Conservation (phyloP, 129 eudicot species). For the Mikania micrantha region DNA sequence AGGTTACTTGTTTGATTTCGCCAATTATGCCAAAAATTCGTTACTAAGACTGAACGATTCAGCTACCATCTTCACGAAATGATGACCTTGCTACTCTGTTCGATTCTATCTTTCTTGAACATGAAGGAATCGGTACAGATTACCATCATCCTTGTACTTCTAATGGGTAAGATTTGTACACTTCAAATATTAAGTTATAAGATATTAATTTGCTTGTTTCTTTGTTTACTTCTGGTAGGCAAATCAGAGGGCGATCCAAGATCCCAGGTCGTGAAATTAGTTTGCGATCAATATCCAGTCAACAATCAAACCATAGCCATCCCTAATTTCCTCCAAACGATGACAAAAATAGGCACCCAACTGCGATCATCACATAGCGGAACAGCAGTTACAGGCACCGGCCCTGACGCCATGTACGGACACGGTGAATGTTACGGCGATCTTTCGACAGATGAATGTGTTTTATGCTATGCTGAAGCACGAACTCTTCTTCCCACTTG, state of each 20-base stretch:
- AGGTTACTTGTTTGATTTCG: no score
- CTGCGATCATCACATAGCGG: conserved; percentile 44
- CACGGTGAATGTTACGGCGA: conserved; percentile 81
- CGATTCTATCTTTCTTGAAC: no score
- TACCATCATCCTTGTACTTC: no score
- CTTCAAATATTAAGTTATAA: no score
- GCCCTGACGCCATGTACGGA: conserved; percentile 37
- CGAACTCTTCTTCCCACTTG: conserved; percentile 64
- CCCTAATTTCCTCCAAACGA: conserved; percentile 46
- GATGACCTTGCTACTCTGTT: no score
- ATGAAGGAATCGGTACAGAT: no score
- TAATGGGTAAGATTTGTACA: no score
- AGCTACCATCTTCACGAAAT: no score
- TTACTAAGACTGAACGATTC: no score
- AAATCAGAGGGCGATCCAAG: conserved; percentile 47
- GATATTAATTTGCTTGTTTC: no score
- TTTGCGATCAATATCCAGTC: conserved; percentile 21
- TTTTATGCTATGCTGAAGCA: conserved; percentile 55
- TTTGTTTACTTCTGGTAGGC: conserved; percentile 3
- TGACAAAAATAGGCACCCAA: conserved; percentile 53
- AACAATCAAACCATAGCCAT: conserved; percentile 30
- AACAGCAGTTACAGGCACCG: conserved; percentile 37
- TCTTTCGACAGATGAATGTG: conserved; percentile 60
- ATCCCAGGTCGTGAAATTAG: conserved; percentile 31
- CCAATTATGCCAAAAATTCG: no score